Percentiles rank a stretch among this genome's conserved stretches.
phyloP scores from a whole-genome alignment of 164 flowering plant species.

The grape (Vitis vinifera) region DNA sequence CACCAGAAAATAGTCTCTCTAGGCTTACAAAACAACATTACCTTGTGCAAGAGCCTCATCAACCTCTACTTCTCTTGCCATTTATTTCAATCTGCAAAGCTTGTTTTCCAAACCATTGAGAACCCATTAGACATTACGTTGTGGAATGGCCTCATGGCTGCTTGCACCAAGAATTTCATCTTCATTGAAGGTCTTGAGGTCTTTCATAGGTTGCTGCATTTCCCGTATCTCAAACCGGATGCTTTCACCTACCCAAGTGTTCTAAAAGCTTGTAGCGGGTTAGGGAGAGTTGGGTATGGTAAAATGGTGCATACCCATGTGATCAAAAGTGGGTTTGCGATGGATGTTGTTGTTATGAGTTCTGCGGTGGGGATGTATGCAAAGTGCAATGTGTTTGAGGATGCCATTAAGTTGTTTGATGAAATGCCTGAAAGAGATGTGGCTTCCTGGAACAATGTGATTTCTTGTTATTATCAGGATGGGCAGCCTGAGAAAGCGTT shows the following conservation, averaged over 20 bases:
- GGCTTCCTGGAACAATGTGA: conserved; percentile 64
- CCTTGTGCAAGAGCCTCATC: conserved; percentile 52
- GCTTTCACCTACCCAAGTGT: conserved; percentile 61
- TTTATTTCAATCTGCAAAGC: conserved; percentile 34
- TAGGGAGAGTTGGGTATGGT: conserved; percentile 36
- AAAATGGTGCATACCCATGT: conserved; percentile 43
- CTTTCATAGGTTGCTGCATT: conserved; percentile 28
- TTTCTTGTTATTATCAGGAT: conserved; percentile 64
- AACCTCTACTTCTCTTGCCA: conserved; percentile 53
- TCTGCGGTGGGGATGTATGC: conserved; percentile 55
- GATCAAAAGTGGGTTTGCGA: conserved; percentile 42
- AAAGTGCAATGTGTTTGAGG: conserved; percentile 41
- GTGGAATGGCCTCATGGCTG: conserved; percentile 64
- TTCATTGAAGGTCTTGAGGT: conserved; percentile 46
- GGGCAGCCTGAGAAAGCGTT: conserved; percentile 57
- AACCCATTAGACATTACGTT: conserved; percentile 52
- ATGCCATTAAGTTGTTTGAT: conserved; percentile 47
- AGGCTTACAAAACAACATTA: conserved; percentile 44
- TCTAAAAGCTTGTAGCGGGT: conserved; percentile 58
- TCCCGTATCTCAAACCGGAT: conserved; percentile 49
- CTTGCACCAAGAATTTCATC: conserved; percentile 51
- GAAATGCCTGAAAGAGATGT: conserved; percentile 68
- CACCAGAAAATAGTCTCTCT: conserved; percentile 42
- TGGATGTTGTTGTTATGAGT: conserved; percentile 61
- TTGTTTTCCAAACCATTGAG: conserved; percentile 41